phyloP scores from a whole-genome alignment of 805 yeast genomes.

The Blastobotrys parvus region DNA sequence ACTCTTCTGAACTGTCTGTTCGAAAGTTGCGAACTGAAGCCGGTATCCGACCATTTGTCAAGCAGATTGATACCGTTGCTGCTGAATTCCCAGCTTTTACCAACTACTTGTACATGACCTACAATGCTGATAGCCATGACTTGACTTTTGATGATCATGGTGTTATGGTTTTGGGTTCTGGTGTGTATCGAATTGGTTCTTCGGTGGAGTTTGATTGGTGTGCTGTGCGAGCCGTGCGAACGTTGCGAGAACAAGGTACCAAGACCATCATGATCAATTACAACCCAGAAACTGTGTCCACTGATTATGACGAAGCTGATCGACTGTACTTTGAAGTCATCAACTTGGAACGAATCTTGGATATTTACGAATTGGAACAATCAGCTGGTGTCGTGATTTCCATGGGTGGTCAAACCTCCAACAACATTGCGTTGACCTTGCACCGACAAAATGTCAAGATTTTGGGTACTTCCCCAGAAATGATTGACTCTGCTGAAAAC shows the following conservation, averaged over 20 bases:
- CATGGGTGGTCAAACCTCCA: constrained; percentile 99
- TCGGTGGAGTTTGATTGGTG: constrained; percentile 99
- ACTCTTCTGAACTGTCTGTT: constrained; percentile 86
- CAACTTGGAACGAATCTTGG: constrained; percentile 87
- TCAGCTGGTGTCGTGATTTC: constrained; percentile 89
- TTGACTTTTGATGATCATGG: constrained; percentile 87
- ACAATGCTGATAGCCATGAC: constrained; percentile 85
- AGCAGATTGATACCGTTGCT: constrained; percentile 97
- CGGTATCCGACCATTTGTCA: constrained; percentile 85
- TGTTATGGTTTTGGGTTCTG: constrained; percentile 92
- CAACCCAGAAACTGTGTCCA: constrained; percentile 98
- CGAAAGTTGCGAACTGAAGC: constrained; percentile 81
- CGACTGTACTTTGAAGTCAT: constrained; percentile 93
- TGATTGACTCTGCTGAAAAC: constrained; percentile 97
- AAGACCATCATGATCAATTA: constrained; percentile 96
- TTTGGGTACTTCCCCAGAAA: constrained; percentile 94
- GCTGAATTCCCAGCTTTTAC: constrained; percentile 98
- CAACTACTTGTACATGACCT: constrained; percentile 89
- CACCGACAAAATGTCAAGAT: constrained; percentile 93
- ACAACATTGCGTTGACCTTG: constrained; percentile 87
- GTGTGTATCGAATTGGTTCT: constrained; percentile 98
- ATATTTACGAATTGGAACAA: constrained; percentile 86
- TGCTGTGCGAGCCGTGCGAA: constrained; percentile 94
- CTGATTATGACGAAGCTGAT: constrained; percentile 97
- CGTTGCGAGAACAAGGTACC: constrained; percentile 74